These are phyloP conservation scores for Lactarius hengduanensis DNA, from an alignment of 768 basidiomycete genomes.

Conservation along the genomic window DNA sequence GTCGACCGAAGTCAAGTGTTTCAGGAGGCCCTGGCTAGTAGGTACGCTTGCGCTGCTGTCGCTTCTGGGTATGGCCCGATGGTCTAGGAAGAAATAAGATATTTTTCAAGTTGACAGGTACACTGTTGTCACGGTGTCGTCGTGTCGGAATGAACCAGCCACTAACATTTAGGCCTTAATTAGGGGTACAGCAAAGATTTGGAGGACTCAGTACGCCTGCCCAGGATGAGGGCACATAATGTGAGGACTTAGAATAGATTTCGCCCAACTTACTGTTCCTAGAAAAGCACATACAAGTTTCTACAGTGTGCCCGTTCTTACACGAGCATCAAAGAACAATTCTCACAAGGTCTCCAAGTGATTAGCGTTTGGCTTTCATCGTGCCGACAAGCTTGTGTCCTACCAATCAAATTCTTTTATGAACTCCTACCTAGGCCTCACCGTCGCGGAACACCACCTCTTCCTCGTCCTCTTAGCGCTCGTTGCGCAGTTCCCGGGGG, in stretches of 20 bases:
- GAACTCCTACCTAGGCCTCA: conserved; percentile 35
- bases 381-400: conserved; percentile 9
- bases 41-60: too few relatives aligned
- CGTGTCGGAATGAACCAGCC: too few relatives aligned
- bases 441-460: conserved; percentile 71
- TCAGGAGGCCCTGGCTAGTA: too few relatives aligned
- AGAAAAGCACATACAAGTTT: neutral
- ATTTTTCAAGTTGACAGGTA: too few relatives aligned
- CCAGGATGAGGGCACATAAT: neutral
- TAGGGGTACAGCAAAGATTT: neutral
- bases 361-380: conserved; percentile 4
- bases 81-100: too few relatives aligned
- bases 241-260: neutral
- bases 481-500: conserved; percentile 90
- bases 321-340: neutral
- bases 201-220: too few relatives aligned
- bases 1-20: too few relatives aligned
- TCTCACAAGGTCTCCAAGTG: neutral
- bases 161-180: neutral
- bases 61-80: too few relatives aligned
- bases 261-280: neutral
- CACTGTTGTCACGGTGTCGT: too few relatives aligned
- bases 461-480: conserved; percentile 82
- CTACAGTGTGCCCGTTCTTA: neutral
- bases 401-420: conserved; percentile 28